Base-by-base conservation (phyloP, 2,329 filamentous ascomycete species). In the Keithomyces neogunnii region DNA sequence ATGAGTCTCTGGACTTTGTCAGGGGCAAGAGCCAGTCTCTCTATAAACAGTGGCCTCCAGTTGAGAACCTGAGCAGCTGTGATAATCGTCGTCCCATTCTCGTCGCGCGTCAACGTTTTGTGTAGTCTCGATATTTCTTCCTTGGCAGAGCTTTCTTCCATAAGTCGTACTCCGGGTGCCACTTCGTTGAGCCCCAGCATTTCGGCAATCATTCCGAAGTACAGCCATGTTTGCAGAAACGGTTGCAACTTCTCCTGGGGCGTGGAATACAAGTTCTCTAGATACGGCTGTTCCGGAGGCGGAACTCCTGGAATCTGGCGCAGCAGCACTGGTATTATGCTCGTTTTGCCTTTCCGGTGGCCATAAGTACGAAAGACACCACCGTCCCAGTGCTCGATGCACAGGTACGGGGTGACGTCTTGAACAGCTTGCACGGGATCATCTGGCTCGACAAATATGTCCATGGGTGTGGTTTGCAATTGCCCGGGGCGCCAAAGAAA, bases 161-260 rank as follows among this genome's bases (percentile, higher is more conserved):
- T 7, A 28, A 60, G 40, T 5, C 53, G 48, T 2, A 36, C 19
- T n/a, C 56, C 59, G 4, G 55, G 48, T 3, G 45, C 44, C 1
- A 54, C 48, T 47, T 60, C 58, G 44, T 65, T 64, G 3, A 63
- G 47, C 28, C 59, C 57, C 3, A 66, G 38, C 31, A 64, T 57
- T 48, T 69, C 66, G 4, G 61, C 56, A 13, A 64, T 32, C 3
- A 64, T 52, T 0, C 66, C 65, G 51, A 68, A 65, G 47, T 60
- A 67, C 6, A 69, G 54, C 64, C 66, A 68, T 5, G 61, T 66
- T 48, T 68, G 66, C 11, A 64, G 45, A 42, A 66, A 63, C 0
- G 56, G 49, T 35, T 64, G 53, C 8, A 61, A 49, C 9, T 62
- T 60, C 3, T 52, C 51, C 6, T 54, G 42, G 6, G 60, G 54